Evolutionary conservation across 805 yeast species (phyloP).

Genomic region (Candida andamanensis): DNA sequence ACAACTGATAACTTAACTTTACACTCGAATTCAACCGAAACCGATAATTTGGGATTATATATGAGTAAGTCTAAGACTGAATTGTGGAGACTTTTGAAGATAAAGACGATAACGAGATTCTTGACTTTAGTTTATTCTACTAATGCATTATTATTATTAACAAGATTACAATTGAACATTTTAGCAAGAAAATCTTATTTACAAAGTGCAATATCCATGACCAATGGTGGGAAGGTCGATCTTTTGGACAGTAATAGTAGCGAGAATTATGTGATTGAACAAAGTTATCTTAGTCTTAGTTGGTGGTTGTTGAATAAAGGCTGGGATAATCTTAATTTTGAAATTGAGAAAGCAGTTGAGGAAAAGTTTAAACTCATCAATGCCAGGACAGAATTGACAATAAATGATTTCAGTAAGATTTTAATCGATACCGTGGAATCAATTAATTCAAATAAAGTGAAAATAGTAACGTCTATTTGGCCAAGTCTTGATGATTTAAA

Average conservation of each 20-base stretch:
- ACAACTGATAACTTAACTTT: constrained; percentile 38
- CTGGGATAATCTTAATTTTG: constrained; percentile 53
- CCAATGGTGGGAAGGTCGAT: constrained; percentile 33
- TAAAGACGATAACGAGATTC: constrained; percentile 66
- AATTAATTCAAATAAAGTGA: constrained; percentile 12
- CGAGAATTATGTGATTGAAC: constrained; percentile 58
- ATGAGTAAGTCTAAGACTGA: constrained; percentile 37
- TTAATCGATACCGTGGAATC: constrained; percentile 19
- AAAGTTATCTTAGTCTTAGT: constrained; percentile 77
- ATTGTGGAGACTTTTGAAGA: constrained; percentile 80
- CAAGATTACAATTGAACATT: constrained; percentile 82
- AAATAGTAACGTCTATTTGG: constrained; percentile 23
- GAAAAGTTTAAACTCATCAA: constrained; percentile 57
- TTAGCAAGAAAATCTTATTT: constrained; percentile 83
- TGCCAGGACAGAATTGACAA: constrained; percentile 67
- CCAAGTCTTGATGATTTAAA: constrained; percentile 37
- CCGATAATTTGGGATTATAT: constrained; percentile 18
- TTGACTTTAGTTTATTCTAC: constrained; percentile 65
- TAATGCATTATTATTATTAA: constrained; percentile 66
- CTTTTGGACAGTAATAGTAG: constrained; percentile 15
- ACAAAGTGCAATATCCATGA: constrained; percentile 68
- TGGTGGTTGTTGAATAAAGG: constrained; percentile 96
- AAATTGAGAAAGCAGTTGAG: constrained; percentile 53
- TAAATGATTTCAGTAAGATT: constrained; percentile 50
- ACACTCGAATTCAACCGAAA: constrained; percentile 17